Base-by-base conservation (phyloP, 306 rosid species). In the Luffa aegyptiaca region DNA sequence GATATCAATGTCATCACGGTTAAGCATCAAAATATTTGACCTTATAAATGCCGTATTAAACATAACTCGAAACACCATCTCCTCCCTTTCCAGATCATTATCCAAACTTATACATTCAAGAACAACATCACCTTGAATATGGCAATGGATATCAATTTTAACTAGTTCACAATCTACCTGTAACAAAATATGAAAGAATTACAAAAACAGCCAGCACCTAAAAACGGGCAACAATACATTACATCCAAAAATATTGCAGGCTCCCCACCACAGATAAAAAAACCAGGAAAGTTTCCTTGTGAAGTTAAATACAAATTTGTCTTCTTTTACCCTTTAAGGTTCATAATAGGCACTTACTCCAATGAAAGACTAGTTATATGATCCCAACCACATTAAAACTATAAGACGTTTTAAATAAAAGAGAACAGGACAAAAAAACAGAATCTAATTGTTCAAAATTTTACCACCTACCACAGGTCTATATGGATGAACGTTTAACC, bases 11-110 rank as follows among this genome's bases (percentile, higher is more conserved):
- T 96, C 99, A 62, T 96, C 96, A 65, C 97, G 93, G 80, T 90
- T 93, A 78, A 96, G 96, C 89, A 96, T 96, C 89, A 96, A 89
- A 88, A 96, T 96, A 82, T 96, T 96, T 74, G 99, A 96, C 77
- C 97, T 86, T 79, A 96, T 96, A 89, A 93, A 96, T 80, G 98
- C 96, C 5, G 99, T 91, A 84, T 96, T 96, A 81, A 96, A 96
- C 98, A 96, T 96, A 81, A 91, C 91, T 14, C 97, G 96, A 78
- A 96, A 93, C 93, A 96, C 84, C 98, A 93, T 96, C 84, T 89
- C 77, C 86, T 96, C 99, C 33, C 86, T 92, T 79, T 93, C 94
- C 87, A 90, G 84, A 85, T 91, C 96, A 81, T 86, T 71, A 58
- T 91, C 94, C 88, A 96, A 86, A 86, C 90, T 86, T 80, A 96